These are phyloP conservation scores for Saksenaea vasiformis DNA, from an alignment of 371 early-diverging fungal genomes.

Conservation along the genomic window DNA sequence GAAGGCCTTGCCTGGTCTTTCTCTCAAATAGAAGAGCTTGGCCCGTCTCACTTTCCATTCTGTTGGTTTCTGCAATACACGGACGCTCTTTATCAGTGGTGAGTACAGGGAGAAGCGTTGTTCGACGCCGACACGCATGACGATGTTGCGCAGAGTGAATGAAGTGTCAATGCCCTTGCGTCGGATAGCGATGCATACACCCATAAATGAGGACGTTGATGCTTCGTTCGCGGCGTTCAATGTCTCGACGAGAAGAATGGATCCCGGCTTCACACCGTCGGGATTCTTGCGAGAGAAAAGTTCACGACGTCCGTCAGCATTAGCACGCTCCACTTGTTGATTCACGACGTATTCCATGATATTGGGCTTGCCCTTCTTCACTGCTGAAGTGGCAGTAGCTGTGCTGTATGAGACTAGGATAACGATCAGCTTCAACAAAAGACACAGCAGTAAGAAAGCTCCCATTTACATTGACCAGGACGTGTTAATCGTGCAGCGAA, in stretches of 20 bases:
- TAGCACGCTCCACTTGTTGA: slow-evolving; percentile 61
- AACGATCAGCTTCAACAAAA: not conserved
- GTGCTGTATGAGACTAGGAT: not conserved
- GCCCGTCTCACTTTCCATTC: slow-evolving; percentile 69
- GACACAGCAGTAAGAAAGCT: not conserved
- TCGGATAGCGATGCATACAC: slow-evolving; percentile 80
- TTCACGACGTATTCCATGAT: slow-evolving; percentile 68
- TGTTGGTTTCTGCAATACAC: slow-evolving; percentile 66
- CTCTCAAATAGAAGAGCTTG: slow-evolving; percentile 80
- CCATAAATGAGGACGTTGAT: slow-evolving; percentile 73
- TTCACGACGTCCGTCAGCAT: slow-evolving; percentile 62
- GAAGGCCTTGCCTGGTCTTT: slow-evolving; percentile 77
- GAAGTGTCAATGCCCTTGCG: slow-evolving; percentile 78
- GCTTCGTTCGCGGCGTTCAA: slow-evolving; percentile 67
- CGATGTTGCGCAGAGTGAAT: slow-evolving; percentile 80
- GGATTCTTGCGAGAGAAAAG: slow-evolving; percentile 60
- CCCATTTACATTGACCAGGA: not conserved
- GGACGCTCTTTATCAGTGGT: slow-evolving; percentile 80
- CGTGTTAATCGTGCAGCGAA: slow-evolving; percentile 2
- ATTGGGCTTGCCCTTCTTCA: slow-evolving; percentile 55
- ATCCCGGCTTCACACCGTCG: slow-evolving; percentile 66
- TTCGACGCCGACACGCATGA: slow-evolving; percentile 84
- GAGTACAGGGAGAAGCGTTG: slow-evolving; percentile 78
- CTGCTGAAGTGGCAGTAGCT: slow-evolving; percentile 16
- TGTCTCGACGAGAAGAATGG: slow-evolving; percentile 75